Evolutionary conservation across 2,329 filamentous ascomycete species (phyloP).

Genomic region (Colletotrichum sp.): DNA sequence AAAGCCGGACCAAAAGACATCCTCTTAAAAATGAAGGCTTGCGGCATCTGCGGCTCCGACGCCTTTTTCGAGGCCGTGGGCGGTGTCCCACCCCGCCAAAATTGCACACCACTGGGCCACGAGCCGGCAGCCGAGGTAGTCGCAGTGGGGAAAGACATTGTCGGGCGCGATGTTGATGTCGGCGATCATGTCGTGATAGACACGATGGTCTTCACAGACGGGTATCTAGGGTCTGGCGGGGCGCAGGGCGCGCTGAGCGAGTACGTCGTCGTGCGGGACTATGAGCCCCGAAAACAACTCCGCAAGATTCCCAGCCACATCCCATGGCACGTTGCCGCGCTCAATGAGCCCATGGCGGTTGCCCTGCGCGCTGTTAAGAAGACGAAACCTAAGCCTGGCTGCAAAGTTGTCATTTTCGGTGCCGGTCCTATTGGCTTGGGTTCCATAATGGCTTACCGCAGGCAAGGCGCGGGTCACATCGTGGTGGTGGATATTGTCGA

Average conservation of each 20-base stretch:
- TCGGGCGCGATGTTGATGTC: neutral
- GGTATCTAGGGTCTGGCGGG: neutral
- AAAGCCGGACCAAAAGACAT: neutral
- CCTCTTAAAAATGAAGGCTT: neutral
- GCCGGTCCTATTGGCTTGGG: neutral
- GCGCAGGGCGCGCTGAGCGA: neutral
- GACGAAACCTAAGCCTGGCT: neutral
- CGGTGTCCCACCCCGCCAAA: neutral
- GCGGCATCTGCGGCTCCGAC: slow-evolving; percentile 9
- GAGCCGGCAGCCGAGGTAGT: slow-evolving; percentile 1
- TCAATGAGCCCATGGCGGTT: slow-evolving; percentile 3
- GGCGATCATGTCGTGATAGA: slow-evolving; percentile 1
- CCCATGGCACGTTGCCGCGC: neutral
- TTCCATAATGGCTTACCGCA: neutral
- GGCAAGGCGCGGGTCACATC: neutral
- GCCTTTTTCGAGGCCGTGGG: neutral
- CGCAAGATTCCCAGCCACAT: neutral
- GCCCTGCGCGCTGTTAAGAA: neutral
- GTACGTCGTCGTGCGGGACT: neutral
- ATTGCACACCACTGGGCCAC: neutral
- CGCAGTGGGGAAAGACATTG: neutral
- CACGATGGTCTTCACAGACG: neutral
- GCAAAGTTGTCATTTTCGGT: neutral
- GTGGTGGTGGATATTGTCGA: neutral
- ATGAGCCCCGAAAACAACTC: neutral